Base-by-base conservation (phyloP, 257 asterid genomes). In the Primulina tabacum region DNA sequence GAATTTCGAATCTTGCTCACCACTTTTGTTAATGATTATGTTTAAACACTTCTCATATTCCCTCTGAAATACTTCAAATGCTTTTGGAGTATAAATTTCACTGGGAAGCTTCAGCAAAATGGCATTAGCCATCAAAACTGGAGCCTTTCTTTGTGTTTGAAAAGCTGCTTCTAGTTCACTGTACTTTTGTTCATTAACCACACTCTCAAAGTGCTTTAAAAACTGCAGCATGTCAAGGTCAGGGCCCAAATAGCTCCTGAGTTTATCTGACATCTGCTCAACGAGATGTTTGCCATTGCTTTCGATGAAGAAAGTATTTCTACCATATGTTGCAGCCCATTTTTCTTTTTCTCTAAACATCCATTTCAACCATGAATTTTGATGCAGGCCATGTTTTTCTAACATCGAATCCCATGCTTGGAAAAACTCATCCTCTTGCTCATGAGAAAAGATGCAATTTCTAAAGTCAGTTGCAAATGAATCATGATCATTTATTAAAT, bases 291-390 rank as follows among this genome's bases (percentile, higher is more conserved):
- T 40, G 35, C 85, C 86, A 71, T 77, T 74, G 67, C 81, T 79
- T 70, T 79, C 88, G 52, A 83, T 28, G 60, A 85, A 85, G 81
- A 85, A 83, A 57, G 88, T 83, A 76, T 85, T 85, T 78, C 84
- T 85, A 57, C 83, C 85, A 63, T 85, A 84, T 33, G 82, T 84
- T 37, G 76, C 78, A 75, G 85, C 83, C 93, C 93, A 84, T 73
- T 87, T 87, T 74, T 84, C 89, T 67, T 80, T 86, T 72, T 84
- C 85, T 62, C 82, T 81, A 65, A 81, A 82, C 90, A 87, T 84
- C 86, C 90, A 84, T 82, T 76, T 83, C 83, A 87, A 70, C 90
- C 90, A 87, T 61, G 81, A 82, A 70, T 87, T 82, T 16, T 85
- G 78, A 70, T 72, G 78, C 71, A 84, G 76, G 58, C 76, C 78